Evolutionary conservation across 257 asterid genomes (phyloP), one percentile per base, ranked within the genome.

Genomic region (Parsonsia alboflavescens): DNA sequence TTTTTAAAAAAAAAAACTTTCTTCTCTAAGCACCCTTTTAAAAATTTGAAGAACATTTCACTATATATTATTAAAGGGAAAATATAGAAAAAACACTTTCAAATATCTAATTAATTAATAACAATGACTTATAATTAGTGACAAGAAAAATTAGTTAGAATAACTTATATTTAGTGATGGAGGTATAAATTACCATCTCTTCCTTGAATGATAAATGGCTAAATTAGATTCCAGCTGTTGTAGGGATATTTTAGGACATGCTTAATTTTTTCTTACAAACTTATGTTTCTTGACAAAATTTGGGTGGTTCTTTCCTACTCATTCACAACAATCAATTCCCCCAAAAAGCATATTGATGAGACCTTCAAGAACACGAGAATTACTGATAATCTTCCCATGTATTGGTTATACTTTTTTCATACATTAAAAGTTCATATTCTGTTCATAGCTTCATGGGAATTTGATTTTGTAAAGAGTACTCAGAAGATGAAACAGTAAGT

Each of bases 321-420:
- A 63, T 95, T 68, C 93, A 95, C 82, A 95, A 93, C 81, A 95
- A 93, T 68, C 99, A 95, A 84, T 95, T 95, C 94, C 39, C 39
- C 39, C 1, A 98, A 95, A 75, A 95, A 95, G 88, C 99, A 95
- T 71, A 91, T 95, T 2, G 97, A 88, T 61, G 98, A 95, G 80
- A 92, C 98, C 85, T 83, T 95, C 86, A 95, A 92, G 91, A 88
- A 92, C 77, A 96, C 92, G 28, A 86, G 87, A 82, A 86, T 86
- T 70, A 84, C 82, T 21, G n/a, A 10, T 44, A 33, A 33, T 65
- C 42, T 63, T 52, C n/a, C 6, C 49, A 4, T 61, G 16, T 10
- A n/a, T n/a, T n/a, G n/a, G 22, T 24, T 61, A 28, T 6, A 19
- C 33, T 45, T 59, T 45, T 30, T 30, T 66, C 17, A n/a, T n/a